Percentiles rank a stretch among this genome's conserved stretches.
Conservation (phyloP, 768 basidiomycete genomes). For the Termitomyces sp. region DNA sequence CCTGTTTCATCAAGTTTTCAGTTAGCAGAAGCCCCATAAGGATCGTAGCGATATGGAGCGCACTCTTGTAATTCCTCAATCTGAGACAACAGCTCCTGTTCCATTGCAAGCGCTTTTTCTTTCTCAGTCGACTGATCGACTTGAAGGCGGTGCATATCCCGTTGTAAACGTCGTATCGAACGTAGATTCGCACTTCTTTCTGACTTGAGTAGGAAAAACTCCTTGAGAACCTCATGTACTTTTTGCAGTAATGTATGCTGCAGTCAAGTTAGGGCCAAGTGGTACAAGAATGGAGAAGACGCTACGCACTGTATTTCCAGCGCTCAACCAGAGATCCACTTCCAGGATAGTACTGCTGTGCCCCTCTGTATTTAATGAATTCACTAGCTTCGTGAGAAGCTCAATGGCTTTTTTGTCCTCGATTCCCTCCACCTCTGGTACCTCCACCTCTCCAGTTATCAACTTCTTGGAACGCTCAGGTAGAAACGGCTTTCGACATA, state of each 20-base stretch:
- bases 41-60: slow-evolving; percentile 10
- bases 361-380: slow-evolving; percentile 37
- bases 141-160: slow-evolving; percentile 25
- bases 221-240: slow-evolving; percentile 31
- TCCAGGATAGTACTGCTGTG: slow-evolving; percentile 33
- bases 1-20: slow-evolving; percentile 5
- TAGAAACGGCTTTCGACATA: slow-evolving; percentile 16
- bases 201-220: slow-evolving; percentile 35
- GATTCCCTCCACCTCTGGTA: slow-evolving; percentile 26
- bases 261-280: not conserved
- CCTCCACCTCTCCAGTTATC: slow-evolving; percentile 24
- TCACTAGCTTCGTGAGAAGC: slow-evolving; percentile 31
- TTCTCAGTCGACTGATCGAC: slow-evolving; percentile 26
- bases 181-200: slow-evolving; percentile 26
- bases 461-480: slow-evolving; percentile 19
- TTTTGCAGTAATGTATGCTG: slow-evolving; percentile 27
- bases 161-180: slow-evolving; percentile 28
- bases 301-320: slow-evolving; percentile 36
- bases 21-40: not conserved
- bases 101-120: slow-evolving; percentile 31
- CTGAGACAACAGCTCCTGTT: slow-evolving; percentile 29
- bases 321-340: slow-evolving; percentile 52
- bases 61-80: slow-evolving; percentile 30
- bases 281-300: slow-evolving; percentile 1
- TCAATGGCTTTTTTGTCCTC: slow-evolving; percentile 33